These are phyloP conservation scores for Sarocladium oryzae DNA, from an alignment of 2,329 filamentous ascomycete genomes.

Conservation along the genomic window DNA sequence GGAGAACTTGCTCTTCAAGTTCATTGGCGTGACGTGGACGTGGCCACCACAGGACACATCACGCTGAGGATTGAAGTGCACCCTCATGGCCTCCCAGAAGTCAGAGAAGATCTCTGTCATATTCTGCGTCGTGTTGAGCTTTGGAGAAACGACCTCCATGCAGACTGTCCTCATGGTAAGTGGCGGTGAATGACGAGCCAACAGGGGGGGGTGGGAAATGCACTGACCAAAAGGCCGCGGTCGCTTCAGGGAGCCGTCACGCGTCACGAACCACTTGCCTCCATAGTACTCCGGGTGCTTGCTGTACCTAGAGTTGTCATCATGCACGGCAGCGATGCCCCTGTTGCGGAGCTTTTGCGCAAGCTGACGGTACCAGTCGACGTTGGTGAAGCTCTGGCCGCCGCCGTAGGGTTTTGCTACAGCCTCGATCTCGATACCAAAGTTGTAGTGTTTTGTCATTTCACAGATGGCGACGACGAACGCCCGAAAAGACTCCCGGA, in stretches of 20 bases:
- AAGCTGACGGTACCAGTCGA: constrained; percentile 34
- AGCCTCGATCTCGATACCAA: constrained; percentile 33
- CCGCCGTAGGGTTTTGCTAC: constrained; percentile 31
- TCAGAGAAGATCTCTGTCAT: constrained; percentile 27
- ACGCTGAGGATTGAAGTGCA: constrained; percentile 31
- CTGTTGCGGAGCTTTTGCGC: constrained; percentile 32
- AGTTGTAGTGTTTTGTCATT: constrained; percentile 27
- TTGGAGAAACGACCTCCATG: constrained; percentile 35
- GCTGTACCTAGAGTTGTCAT: constrained; percentile 31
- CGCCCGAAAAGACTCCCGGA: background rate
- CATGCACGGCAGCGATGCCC: constrained; percentile 29
- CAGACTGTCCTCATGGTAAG: constrained; percentile 22
- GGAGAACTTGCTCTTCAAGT: constrained; percentile 26
- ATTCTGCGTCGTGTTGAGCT: constrained; percentile 27
- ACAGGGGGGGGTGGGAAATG: too few species aligned
- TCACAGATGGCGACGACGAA: background rate
- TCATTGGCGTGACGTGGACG: constrained; percentile 32
- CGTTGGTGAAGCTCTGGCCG: constrained; percentile 29
- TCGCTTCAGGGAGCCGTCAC: constrained; percentile 32
- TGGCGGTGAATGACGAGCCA: too few species aligned
- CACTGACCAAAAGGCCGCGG: constrained; percentile 27
- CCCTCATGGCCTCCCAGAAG: constrained; percentile 35
- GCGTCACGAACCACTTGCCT: constrained; percentile 35
- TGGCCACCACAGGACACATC: constrained; percentile 31
- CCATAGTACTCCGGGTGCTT: constrained; percentile 36